Evolutionary conservation across 257 asterid genomes (phyloP).

Genomic region (Solanum ahanhuiri): DNA sequence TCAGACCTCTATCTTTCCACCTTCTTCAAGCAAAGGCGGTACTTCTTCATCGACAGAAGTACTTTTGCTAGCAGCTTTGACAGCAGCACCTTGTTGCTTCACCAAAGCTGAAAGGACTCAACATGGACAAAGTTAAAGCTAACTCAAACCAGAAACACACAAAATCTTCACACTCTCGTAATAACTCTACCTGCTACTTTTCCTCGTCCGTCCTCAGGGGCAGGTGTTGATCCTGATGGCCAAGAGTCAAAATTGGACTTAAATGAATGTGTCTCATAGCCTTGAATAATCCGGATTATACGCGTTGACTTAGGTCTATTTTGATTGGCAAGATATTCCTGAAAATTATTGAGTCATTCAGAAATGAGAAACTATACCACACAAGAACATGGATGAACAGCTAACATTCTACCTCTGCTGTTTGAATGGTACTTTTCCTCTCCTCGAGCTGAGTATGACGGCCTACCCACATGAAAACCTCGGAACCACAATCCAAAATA

Average conservation of each 20-base stretch:
- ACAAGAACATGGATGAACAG: background rate
- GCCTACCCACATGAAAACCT: slow-evolving; percentile 91
- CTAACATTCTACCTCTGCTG: slow-evolving; percentile 58
- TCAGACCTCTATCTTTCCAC: slow-evolving; percentile 81
- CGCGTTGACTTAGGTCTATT: slow-evolving; percentile 82
- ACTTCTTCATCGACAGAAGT: slow-evolving; percentile 71
- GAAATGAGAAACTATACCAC: slow-evolving; percentile 10
- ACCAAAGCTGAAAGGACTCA: slow-evolving; percentile 53
- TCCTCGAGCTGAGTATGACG: slow-evolving; percentile 95
- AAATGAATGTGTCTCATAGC: slow-evolving; percentile 87
- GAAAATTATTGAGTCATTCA: slow-evolving; percentile 9
- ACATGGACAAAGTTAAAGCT: background rate
- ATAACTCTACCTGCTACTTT: slow-evolving; percentile 81
- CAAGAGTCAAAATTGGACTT: slow-evolving; percentile 87
- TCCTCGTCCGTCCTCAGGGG: slow-evolving; percentile 96
- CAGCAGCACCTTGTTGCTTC: slow-evolving; percentile 91
- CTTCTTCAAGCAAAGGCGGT: slow-evolving; percentile 93
- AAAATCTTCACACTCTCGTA: background rate
- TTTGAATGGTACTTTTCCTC: slow-evolving; percentile 74
- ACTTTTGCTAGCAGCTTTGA: slow-evolving; percentile 72
- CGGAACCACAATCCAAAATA: slow-evolving; percentile 86
- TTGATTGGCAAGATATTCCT: slow-evolving; percentile 82
- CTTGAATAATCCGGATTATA: slow-evolving; percentile 70
- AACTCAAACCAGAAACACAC: background rate
- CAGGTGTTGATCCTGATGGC: slow-evolving; percentile 80